Base-by-base conservation (phyloP, 495 filamentous ascomycete species). In the Penicillium macrosclerotiorum region DNA sequence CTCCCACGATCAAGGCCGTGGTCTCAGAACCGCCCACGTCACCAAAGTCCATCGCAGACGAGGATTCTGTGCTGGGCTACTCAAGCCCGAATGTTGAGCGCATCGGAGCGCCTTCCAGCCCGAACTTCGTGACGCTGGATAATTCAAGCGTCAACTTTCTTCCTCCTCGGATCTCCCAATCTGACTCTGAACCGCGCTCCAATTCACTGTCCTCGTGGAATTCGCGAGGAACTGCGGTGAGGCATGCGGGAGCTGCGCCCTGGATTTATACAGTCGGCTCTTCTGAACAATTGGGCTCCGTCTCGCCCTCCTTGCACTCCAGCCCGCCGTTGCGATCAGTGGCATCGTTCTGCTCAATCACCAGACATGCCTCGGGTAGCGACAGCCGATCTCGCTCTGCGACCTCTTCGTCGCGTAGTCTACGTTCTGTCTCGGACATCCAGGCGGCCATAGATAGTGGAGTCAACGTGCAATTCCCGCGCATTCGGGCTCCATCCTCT, bases 171-270 rank as follows among this genome's bases (percentile, higher is more conserved):
- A 57, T 63, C 2, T 68, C 64, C 1, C 64, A 59, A 26, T 68
- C 70, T 0, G 68, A 71, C 12, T 64, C 69, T 2, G 64, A 59
- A 5, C 64, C 63, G 0, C 63, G 69, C 13, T 66, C 67, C 0
- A 71, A 73, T 36, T 77, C 75, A 1, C 44, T 77, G 5, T 74
- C 70, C 0, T 78, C 75, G 1, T 55, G 65, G 34, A 71, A 76
- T 35, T 77, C 75, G 1, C 51, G 73, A n/a, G 74, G 74, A 18
- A 79, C 76, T 4, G 75, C 75, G 20, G 72, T 64, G 34, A 56
- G 66, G 52, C 67, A 69, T 45, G 47, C 52, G 24, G 64, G 63
- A 13, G 65, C 60, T 12, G 54, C 60, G 13, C 65, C 56, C 16
- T 75, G 69, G 69, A 65, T 65, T 4, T 58, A 60, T 42, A 53